phyloP scores from a whole-genome alignment of 116 monocot genomes.

The Iris pallida region DNA sequence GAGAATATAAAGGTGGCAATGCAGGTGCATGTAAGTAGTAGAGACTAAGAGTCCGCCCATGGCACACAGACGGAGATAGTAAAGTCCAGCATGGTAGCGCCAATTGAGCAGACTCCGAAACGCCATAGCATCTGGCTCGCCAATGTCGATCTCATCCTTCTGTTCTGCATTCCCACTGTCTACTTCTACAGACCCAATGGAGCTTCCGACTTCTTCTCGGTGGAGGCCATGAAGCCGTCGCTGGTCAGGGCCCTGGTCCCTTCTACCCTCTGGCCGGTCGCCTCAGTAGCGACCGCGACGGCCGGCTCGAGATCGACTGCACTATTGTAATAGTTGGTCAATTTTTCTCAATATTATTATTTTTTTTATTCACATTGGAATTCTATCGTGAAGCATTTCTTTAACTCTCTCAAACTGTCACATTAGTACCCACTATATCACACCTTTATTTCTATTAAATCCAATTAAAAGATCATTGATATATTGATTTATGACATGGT shows the following conservation, averaged over 20 bases:
- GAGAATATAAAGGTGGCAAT: too few relatives aligned
- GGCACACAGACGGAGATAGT: slow-evolving; percentile 24
- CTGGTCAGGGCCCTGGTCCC: slow-evolving; percentile 28
- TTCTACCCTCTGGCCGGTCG: slow-evolving; percentile 57
- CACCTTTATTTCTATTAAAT: too few relatives aligned
- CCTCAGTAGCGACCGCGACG: slow-evolving; percentile 17
- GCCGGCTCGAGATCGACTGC: slow-evolving; percentile 53
- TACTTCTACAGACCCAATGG: slow-evolving; percentile 29
- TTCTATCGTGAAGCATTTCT: too few relatives aligned
- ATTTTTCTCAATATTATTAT: too few relatives aligned
- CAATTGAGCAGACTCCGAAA: slow-evolving; percentile 27
- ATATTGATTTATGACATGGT: too few relatives aligned
- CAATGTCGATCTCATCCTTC: slow-evolving; percentile 36
- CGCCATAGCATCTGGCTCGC: slow-evolving; percentile 37
- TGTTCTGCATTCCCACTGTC: slow-evolving; percentile 39
- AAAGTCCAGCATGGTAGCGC: slow-evolving; percentile 30
- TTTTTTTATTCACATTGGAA: too few relatives aligned
- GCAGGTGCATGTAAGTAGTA: too few relatives aligned
- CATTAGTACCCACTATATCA: too few relatives aligned
- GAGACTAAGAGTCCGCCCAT: too few relatives aligned
- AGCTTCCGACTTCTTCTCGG: slow-evolving; percentile 3
- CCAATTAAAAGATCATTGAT: too few relatives aligned
- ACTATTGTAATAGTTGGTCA: too few relatives aligned
- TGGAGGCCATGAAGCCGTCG: slow-evolving; percentile 17
- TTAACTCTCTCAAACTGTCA: too few relatives aligned